A percentile compares a stretch with the other conserved stretches of the same genome.
phyloP scores from a whole-genome alignment of 1,284 basidiomycete genomes.

The Cutaneotrichosporon sp. region DNA sequence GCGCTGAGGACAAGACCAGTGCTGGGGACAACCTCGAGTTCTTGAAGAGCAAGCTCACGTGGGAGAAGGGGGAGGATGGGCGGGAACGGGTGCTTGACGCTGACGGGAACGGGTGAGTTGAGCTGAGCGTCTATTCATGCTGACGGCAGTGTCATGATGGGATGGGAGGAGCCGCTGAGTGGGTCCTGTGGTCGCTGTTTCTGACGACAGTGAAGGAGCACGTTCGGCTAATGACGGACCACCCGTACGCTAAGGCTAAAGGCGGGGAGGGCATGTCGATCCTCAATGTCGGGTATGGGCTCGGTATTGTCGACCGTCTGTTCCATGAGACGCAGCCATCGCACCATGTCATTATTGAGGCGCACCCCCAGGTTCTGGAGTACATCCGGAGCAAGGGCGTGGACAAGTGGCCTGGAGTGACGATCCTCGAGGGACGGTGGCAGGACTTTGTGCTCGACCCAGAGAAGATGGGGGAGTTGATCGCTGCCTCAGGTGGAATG shows the following conservation, averaged over 20 bases:
- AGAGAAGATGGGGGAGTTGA: slow-evolving; percentile 37
- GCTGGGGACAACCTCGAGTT: slow-evolving; percentile 71
- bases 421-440: slow-evolving; percentile 84
- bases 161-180: slow-evolving; percentile 83
- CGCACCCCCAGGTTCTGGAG: slow-evolving; percentile 83
- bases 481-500: slow-evolving; percentile 36
- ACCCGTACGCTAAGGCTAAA: slow-evolving; percentile 50
- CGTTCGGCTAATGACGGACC: slow-evolving; percentile 56
- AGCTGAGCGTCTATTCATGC: too few relatives aligned
- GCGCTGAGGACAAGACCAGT: slow-evolving; percentile 59
- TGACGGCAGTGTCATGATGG: slow-evolving; percentile 75
- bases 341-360: slow-evolving; percentile 87
- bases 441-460: slow-evolving; percentile 66
- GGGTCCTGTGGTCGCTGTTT: slow-evolving; percentile 19
- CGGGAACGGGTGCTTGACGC: slow-evolving; percentile 61
- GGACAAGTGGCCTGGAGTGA: slow-evolving; percentile 70
- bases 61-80: slow-evolving; percentile 65
- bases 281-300: slow-evolving; percentile 88
- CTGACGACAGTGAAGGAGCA: slow-evolving; percentile 50
- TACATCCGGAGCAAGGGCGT: slow-evolving; percentile 73
- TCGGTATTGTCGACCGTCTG: slow-evolving; percentile 85
- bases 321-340: slow-evolving; percentile 60
- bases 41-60: slow-evolving; percentile 66
- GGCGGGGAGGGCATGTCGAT: slow-evolving; percentile 57
- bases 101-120: slow-evolving; percentile 62